Base-by-base conservation (phyloP, 345 rosid genomes). In the Bruguiera sexangula region DNA sequence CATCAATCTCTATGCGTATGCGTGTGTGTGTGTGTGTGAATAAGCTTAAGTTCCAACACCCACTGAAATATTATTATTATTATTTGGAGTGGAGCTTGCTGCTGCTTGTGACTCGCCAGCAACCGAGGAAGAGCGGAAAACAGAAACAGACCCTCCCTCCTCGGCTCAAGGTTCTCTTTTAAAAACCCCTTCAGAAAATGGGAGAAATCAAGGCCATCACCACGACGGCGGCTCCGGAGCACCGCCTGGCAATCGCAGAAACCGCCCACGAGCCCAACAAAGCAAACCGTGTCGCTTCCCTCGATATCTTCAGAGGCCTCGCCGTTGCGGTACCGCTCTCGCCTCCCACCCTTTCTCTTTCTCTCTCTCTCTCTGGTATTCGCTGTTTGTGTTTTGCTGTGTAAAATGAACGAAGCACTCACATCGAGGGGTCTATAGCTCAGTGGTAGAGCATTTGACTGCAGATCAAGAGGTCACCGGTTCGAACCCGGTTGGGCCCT, bases 301-400 rank as follows among this genome's bases (percentile, higher is more conserved):
- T 93, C 20, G 98, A 93, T 78, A 80, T 91, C 82, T 93, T 93
- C 78, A 82, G 98, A 53, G 98, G 97, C 69, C 92, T 93, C 60
- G 85, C 96, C 9, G 98, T 93, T 15, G 96, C 90, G 51, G 97
- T 93, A 73, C 10, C 10, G 9, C 37, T 34, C 9, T 32, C 61
- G 58, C 30, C 55, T 73, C 70, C 6, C 9, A 51, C 22, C 29
- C 21, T 61, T 0, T 69, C 29, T 39, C 24, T 24, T 9, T 55
- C 22, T 32, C 21, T 61, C 0, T 69, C 29, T 39, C 24, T 24
- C 24, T 1, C 24, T 24, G 24, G 8, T 7, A 51, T 1, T 6
- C 18, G 6, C 5, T 24, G 24, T 24, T 24, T 24, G 24, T 24
- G 24, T 34, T 7, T 4, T 13, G 8, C 0, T 1, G 1, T 10